These are phyloP conservation scores for Candida quercuum DNA, from an alignment of 805 yeast genomes.

Conservation along the genomic window DNA sequence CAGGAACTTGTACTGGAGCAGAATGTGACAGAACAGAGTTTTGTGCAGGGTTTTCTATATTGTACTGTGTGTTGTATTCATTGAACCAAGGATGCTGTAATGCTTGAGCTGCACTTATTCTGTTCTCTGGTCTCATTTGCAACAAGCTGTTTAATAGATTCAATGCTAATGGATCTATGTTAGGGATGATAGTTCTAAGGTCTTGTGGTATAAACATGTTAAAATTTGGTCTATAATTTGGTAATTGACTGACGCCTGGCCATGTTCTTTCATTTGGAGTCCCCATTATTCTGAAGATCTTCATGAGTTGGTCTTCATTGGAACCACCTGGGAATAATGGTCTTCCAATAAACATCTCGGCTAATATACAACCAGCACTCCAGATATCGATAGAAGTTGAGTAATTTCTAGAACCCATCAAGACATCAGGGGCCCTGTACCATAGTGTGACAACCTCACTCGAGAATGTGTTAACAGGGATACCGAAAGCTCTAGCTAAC, in stretches of 20 bases:
- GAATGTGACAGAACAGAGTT: constrained; percentile 1
- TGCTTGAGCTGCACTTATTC: constrained; percentile 93
- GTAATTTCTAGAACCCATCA: constrained; percentile 91
- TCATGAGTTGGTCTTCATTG: constrained; percentile 90
- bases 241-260: constrained; percentile 92
- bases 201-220: constrained; percentile 88
- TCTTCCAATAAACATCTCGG: constrained; percentile 98
- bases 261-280: constrained; percentile 94
- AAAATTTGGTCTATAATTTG: constrained; percentile 82
- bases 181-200: constrained; percentile 68
- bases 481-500: constrained; percentile 94
- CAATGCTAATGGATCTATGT: constrained; percentile 76
- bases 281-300: constrained; percentile 90
- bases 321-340: constrained; percentile 96
- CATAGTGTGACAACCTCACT: constrained; percentile 97
- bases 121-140: constrained; percentile 88
- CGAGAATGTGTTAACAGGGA: constrained; percentile 94
- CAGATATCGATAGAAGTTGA: constrained; percentile 97
- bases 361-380: constrained; percentile 98
- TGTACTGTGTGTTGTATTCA: constrained; percentile 44
- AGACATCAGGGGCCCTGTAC: constrained; percentile 97
- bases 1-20: neutral
- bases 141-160: constrained; percentile 73
- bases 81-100: constrained; percentile 89
- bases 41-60: neutral